Percentiles rank a stretch among this genome's conserved stretches.
phyloP scores from a whole-genome alignment of 2,329 filamentous ascomycete species.

The Penicillium sp. region DNA sequence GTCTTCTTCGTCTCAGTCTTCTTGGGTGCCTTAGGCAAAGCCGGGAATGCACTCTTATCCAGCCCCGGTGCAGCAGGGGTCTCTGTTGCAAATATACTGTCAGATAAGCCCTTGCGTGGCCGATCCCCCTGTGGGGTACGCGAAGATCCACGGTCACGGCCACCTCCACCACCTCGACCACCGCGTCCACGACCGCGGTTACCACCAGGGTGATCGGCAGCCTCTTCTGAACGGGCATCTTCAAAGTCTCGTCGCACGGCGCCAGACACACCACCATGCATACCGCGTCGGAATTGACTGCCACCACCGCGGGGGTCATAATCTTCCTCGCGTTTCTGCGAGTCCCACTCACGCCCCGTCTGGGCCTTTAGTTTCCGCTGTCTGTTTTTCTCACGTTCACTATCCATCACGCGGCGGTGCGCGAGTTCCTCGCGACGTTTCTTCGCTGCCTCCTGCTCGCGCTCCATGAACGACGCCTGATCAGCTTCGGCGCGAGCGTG shows the following conservation, averaged over 20 bases:
- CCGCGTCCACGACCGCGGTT: conserved; percentile 34
- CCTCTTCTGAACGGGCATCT: conserved; percentile 26
- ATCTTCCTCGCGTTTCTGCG: conserved; percentile 59
- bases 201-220: conserved; percentile 21
- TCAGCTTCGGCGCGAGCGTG: conserved; percentile 69
- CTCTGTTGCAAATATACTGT: conserved; percentile 16
- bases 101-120: conserved; percentile 19
- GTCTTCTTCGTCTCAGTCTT: conserved; percentile 14
- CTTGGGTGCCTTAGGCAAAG: conserved; percentile 32
- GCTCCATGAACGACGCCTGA: conserved; percentile 61
- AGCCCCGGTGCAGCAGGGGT: conserved; percentile 23
- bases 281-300: conserved; percentile 51
- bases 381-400: conserved; percentile 61
- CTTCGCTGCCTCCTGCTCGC: conserved; percentile 60
- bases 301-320: conserved; percentile 46
- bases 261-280: conserved; percentile 52
- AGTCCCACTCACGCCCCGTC: conserved; percentile 62
- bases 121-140: conserved; percentile 28
- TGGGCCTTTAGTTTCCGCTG: conserved; percentile 59
- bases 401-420: conserved; percentile 60
- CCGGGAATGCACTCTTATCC: conserved; percentile 38
- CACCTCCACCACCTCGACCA: conserved; percentile 28
- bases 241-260: conserved; percentile 33
- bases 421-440: conserved; percentile 53
- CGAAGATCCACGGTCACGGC: conserved; percentile 28